A percentile compares a stretch with the other conserved stretches of the same genome.
Conservation (phyloP, 352 stramenopile genomes). For the Pythium scleroteichum region DNA sequence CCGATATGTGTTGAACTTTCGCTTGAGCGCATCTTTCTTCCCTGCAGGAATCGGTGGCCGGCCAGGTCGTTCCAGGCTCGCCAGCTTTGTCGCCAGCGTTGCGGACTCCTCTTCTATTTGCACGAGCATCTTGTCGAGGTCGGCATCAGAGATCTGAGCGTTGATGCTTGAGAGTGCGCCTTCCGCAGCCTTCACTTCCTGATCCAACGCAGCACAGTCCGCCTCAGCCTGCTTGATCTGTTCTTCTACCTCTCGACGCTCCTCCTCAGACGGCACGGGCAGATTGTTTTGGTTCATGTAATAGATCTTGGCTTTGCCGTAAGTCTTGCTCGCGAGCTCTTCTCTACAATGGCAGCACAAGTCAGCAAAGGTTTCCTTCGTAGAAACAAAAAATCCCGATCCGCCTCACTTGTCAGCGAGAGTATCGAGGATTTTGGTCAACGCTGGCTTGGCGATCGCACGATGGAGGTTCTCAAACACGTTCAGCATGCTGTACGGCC, state of each 20-base stretch:
- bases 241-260: constrained; percentile 44
- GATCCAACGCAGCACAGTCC: constrained; percentile 49
- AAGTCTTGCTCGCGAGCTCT: constrained; percentile 69
- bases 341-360: constrained; percentile 18
- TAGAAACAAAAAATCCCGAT: not conserved
- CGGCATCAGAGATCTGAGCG: constrained; percentile 64
- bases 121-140: constrained; percentile 53
- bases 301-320: constrained; percentile 85
- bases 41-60: constrained; percentile 53
- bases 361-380: too few relatives aligned
- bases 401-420: constrained; percentile 45
- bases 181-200: constrained; percentile 60
- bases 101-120: constrained; percentile 44
- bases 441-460: constrained; percentile 63
- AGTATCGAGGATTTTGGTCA: constrained; percentile 78
- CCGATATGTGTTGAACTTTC: constrained; percentile 63
- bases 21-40: constrained; percentile 62
- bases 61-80: constrained; percentile 42
- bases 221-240: constrained; percentile 51
- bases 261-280: constrained; percentile 49
- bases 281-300: constrained; percentile 80
- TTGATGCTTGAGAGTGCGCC: constrained; percentile 45
- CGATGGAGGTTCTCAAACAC: constrained; percentile 86
- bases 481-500: constrained; percentile 83
- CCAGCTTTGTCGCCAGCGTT: constrained; percentile 46